These are phyloP conservation scores for Dioscorea dumetorum DNA, from an alignment of 106 monocot genomes.

Conservation along the genomic window DNA sequence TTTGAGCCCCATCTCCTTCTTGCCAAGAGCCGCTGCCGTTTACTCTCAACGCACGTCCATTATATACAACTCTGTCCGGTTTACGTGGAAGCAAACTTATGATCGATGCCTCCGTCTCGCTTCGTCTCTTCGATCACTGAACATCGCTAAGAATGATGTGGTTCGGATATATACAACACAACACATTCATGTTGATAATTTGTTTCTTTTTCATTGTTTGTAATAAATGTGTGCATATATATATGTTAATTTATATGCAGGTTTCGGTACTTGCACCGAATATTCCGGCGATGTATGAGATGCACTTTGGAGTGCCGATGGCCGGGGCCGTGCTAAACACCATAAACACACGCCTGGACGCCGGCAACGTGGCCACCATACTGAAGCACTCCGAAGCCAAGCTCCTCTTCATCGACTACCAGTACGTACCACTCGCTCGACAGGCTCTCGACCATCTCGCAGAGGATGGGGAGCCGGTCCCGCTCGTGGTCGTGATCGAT, in stretches of 20 bases:
- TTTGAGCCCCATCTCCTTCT: conserved; percentile 5
- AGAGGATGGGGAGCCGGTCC: neutral
- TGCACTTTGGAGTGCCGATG: conserved; percentile 86
- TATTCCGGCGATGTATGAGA: conserved; percentile 54
- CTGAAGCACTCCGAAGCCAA: conserved; percentile 52
- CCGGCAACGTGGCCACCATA: conserved; percentile 34
- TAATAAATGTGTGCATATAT: too few species aligned
- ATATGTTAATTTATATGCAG: neutral
- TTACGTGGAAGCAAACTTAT: conserved; percentile 9
- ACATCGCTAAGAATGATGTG: conserved; percentile 8
- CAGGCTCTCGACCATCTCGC: conserved; percentile 22
- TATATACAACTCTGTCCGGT: conserved; percentile 1
- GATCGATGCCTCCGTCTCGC: conserved; percentile 7
- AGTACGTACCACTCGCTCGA: conserved; percentile 25
- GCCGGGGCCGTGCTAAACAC: conserved; percentile 68
- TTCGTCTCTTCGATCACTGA: conserved; percentile 5
- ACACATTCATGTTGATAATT: too few species aligned
- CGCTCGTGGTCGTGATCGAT: too few species aligned
- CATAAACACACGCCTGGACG: conserved; percentile 64
- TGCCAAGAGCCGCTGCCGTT: conserved; percentile 3
- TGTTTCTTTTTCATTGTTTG: neutral
- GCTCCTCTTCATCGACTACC: conserved; percentile 52
- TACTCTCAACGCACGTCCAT: conserved; percentile 11
- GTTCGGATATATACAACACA: neutral
- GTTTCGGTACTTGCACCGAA: conserved; percentile 70